These are phyloP conservation scores for Udeniomyces megalosporus DNA, from an alignment of 768 basidiomycete species.

Conservation along the genomic window DNA sequence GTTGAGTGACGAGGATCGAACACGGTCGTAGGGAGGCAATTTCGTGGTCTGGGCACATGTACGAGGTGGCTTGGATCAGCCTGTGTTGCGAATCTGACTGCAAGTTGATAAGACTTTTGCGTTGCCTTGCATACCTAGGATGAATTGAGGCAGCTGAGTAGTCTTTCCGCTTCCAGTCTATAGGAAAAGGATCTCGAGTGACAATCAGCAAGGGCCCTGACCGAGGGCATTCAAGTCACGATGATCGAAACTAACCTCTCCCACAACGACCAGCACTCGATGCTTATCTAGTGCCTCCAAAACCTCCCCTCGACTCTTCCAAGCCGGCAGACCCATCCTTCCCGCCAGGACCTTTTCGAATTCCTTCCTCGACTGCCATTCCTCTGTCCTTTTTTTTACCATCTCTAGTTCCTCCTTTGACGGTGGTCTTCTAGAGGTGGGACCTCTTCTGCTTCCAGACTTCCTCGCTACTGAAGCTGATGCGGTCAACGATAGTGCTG, in stretches of 20 bases:
- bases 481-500: too few species aligned
- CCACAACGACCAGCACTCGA: conserved; percentile 66
- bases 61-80: too few species aligned
- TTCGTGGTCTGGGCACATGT: conserved; percentile 58
- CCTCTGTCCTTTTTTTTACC: conserved; percentile 37
- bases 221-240: too few species aligned
- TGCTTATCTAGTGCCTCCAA: conserved; percentile 41
- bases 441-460: background rate
- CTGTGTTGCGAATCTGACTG: too few species aligned
- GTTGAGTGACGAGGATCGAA: conserved; percentile 71
- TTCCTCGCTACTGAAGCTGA: background rate
- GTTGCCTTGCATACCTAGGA: conserved; percentile 41
- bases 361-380: conserved; percentile 33
- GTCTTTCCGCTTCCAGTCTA: conserved; percentile 70
- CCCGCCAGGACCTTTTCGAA: conserved; percentile 43
- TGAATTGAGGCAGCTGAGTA: conserved; percentile 84
- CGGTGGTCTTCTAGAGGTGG: conserved; percentile 20
- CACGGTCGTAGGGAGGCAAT: conserved; percentile 48
- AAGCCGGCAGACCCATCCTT: conserved; percentile 60
- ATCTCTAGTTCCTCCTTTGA: conserved; percentile 23
- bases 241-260: conserved; percentile 45
- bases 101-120: too few species aligned
- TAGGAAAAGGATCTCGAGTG: background rate
- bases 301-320: conserved; percentile 48
- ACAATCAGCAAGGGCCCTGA: background rate